Evolutionary conservation across 441 rosid species (phyloP), one percentile per base, ranked within the genome.

Genomic region (Viola pubescens): DNA sequence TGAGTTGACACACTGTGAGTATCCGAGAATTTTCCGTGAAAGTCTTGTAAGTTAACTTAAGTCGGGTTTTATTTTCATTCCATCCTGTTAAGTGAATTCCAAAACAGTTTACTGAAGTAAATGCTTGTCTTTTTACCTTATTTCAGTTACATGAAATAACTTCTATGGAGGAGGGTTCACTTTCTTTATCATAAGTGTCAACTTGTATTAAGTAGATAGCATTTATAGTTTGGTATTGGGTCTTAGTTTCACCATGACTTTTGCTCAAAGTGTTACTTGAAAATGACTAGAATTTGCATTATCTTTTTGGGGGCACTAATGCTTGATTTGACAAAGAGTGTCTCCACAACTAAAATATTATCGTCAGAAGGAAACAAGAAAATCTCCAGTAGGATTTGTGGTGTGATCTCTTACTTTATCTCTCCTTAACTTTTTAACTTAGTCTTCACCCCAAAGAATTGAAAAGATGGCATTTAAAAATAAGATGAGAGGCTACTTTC

Each of bases 361-460:
- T 64, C 16, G 37, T 46, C 46, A 48, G 54, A 64, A 19, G 62
- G 52, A 39, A 13, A 48, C 12, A n/a, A 63, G 52, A 52, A 11
- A 37, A 26, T 26, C 34, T 40, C 9, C 3, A 16, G 54, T 52
- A 10, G 55, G 44, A 61, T 67, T 69, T 58, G 42, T 54, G 56
- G 64, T 53, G 19, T 63, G 54, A 64, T 58, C 61, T 60, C 72
- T 70, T 77, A 55, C 65, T 13, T 19, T 53, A 70, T 75, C 78
- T 44, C 41, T 51, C 34, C 34, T 26, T 26, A 2, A 39, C 40
- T 39, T 19, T 38, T 63, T 63, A 16, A 59, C 84, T 79, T 81
- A 57, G 81, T 71, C 91, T 81, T 85, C 68, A 80, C 82, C 81
- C 80, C 77, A 75, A 83, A 79, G 86, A 54, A 66, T 61, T 40